Percentiles rank a stretch among this genome's conserved stretches.
Conservation (phyloP, 495 filamentous ascomycete genomes). For the Staphylotrichum longicolle region DNA sequence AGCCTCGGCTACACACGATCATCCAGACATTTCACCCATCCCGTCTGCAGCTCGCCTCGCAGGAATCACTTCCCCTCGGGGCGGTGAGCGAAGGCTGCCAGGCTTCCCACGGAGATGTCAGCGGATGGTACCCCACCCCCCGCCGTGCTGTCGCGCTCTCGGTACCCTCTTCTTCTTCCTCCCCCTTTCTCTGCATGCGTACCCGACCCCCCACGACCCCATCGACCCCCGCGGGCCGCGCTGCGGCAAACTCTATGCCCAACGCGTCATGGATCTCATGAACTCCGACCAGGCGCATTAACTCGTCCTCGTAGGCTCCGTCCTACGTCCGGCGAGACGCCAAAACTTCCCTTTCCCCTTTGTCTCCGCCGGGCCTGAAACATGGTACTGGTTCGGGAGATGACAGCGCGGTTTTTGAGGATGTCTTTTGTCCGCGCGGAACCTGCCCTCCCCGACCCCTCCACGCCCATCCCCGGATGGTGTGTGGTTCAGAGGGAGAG, state of each 20-base stretch:
- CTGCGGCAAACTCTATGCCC: constrained; percentile 40
- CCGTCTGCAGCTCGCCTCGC: constrained; percentile 39
- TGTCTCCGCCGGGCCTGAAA: constrained; percentile 24
- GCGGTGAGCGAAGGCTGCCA: constrained; percentile 40
- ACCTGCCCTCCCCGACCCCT: constrained; percentile 53
- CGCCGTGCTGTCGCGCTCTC: constrained; percentile 38
- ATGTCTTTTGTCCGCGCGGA: constrained; percentile 75
- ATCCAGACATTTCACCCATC: constrained; percentile 24
- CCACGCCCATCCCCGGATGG: constrained; percentile 18
- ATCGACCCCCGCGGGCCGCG: constrained; percentile 39
- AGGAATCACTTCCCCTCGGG: constrained; percentile 39
- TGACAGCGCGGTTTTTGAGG: constrained; percentile 73
- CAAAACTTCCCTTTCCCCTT: constrained; percentile 48
- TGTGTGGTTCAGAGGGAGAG: constrained; percentile 49
- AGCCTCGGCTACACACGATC: constrained; percentile 45
- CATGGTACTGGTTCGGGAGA: constrained; percentile 44
- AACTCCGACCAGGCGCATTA: constrained; percentile 70
- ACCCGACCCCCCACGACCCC: constrained; percentile 30
- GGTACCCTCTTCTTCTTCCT: constrained; percentile 32
- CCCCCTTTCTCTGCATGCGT: constrained; percentile 21
- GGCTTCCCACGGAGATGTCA: constrained; percentile 42
- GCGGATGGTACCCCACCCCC: constrained; percentile 24
- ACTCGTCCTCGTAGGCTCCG: constrained; percentile 57
- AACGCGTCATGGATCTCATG: constrained; percentile 36
- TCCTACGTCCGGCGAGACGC: constrained; percentile 61